phyloP scores from a whole-genome alignment of 345 rosid species.

The Brassica napus region Da-Ae NC_063445.1:56767001-56767500 shows the following conservation, averaged over 20 bases:
- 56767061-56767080: not conserved
- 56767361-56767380: slow-evolving; percentile 44
- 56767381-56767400: slow-evolving; percentile 40
- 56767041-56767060: not conserved
- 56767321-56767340: slow-evolving; percentile 29
- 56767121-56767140: slow-evolving; percentile 41
- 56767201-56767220: not conserved
- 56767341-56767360: slow-evolving; percentile 29
- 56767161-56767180: slow-evolving; percentile 4
- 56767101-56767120: slow-evolving; percentile 43
- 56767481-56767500: not conserved
- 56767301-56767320: slow-evolving; percentile 28
- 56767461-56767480: slow-evolving; percentile 11
- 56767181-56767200: slow-evolving; percentile 10
- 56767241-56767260: not conserved
- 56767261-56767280: not conserved
- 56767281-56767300: slow-evolving; percentile 5
- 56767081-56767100: slow-evolving; percentile 40
- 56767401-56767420: slow-evolving; percentile 45
- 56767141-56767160: slow-evolving; percentile 35
- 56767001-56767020: slow-evolving; percentile 1
- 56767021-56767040: not conserved
- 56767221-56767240: not conserved
- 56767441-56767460: slow-evolving; percentile 32
- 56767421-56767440: slow-evolving; percentile 32